Evolutionary conservation across 768 basidiomycete species (phyloP).

Genomic region (Xerocomus brunneocitrinus): DNA sequence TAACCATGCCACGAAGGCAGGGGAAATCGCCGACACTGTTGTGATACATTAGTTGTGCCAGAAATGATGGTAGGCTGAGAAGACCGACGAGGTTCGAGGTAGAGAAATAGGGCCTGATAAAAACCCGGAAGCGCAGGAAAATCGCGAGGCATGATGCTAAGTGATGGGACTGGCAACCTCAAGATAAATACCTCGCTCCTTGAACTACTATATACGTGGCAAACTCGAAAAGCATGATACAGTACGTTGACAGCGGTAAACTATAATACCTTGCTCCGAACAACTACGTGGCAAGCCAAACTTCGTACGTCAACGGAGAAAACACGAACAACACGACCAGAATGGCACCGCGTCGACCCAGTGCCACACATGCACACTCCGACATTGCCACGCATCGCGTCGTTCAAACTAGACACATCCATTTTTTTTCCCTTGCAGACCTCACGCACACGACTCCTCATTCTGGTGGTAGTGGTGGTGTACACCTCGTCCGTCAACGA

Average conservation of each 20-base stretch:
- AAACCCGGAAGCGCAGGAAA: constrained; percentile 61
- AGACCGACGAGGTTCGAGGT: constrained; percentile 58
- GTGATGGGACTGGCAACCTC: neutral
- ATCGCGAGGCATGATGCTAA: constrained; percentile 12
- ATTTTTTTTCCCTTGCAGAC: too few species aligned
- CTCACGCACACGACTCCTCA: constrained; percentile 10
- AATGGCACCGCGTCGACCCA: too few species aligned
- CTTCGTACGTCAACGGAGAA: too few species aligned
- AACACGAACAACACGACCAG: too few species aligned
- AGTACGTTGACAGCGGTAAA: too few species aligned
- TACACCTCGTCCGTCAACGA: constrained; percentile 32
- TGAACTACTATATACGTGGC: too few species aligned
- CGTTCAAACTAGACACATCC: too few species aligned
- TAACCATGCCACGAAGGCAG: constrained; percentile 49
- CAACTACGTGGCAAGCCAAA: too few species aligned
- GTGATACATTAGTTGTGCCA: constrained; percentile 13
- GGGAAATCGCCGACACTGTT: constrained; percentile 47
- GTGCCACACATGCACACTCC: too few species aligned
- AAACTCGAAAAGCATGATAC: too few species aligned
- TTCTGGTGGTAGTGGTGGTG: constrained; percentile 8
- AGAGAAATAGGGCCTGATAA: constrained; percentile 59
- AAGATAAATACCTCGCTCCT: neutral
- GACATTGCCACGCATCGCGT: too few species aligned
- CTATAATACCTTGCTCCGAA: too few species aligned
- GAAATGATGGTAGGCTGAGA: neutral